Evolutionary conservation across 2,329 filamentous ascomycete genomes (phyloP).

Genomic region (Monilinia fructigena): DNA sequence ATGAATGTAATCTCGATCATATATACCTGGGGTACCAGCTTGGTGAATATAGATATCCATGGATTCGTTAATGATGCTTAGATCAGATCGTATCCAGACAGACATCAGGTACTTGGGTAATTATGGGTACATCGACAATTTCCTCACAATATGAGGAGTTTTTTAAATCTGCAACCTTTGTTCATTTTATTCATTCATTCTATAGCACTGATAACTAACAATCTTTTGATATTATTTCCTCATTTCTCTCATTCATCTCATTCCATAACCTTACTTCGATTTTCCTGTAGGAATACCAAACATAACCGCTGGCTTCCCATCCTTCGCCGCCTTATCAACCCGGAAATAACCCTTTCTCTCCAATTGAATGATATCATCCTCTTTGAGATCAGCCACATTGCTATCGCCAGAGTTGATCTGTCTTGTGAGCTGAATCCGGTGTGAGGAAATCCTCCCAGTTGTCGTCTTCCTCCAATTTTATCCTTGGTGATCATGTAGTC

Average conservation of each 20-base stretch:
- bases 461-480: conserved; percentile 83
- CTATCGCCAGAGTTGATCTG: conserved; percentile 77
- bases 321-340: conserved; percentile 64
- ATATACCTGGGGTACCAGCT: too few relatives aligned
- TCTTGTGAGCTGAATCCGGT: conserved; percentile 69
- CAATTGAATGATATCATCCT: conserved; percentile 90
- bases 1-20: too few relatives aligned
- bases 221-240: conserved; percentile 13
- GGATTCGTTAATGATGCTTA: too few relatives aligned
- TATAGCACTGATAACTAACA: neutral
- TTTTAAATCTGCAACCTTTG: neutral
- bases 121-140: too few relatives aligned
- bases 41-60: too few relatives aligned
- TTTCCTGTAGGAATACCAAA: conserved; percentile 72
- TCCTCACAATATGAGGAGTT: too few relatives aligned
- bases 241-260: neutral
- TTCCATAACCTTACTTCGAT: conserved; percentile 34
- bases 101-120: too few relatives aligned
- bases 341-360: conserved; percentile 92
- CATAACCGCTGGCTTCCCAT: conserved; percentile 60
- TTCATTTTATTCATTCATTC: conserved; percentile 2
- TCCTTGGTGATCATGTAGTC: conserved; percentile 96
- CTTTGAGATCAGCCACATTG: conserved; percentile 75
- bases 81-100: too few relatives aligned
- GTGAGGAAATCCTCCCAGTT: conserved; percentile 79